A percentile compares a stretch with the other conserved stretches of the same genome.
Evolutionary conservation across 2,329 filamentous ascomycete species (phyloP).

Genomic region (Aspergillus fumigatiaffinis): DNA sequence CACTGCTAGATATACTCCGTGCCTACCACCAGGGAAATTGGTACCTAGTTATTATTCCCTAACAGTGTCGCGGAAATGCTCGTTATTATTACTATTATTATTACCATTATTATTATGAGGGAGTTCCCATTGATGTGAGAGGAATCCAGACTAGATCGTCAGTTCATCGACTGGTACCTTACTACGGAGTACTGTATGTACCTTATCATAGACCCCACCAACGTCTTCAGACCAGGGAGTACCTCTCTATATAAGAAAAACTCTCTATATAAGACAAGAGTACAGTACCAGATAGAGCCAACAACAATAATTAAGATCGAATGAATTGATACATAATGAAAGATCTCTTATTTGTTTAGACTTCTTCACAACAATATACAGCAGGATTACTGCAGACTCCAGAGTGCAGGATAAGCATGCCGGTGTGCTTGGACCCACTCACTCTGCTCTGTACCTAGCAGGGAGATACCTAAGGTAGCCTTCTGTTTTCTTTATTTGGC

Average conservation of each 20-base stretch:
- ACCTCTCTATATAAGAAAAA: neutral
- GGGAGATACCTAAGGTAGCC: no score
- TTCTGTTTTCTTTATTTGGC: slow-evolving; percentile 1
- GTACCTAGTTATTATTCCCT: neutral
- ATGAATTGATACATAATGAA: neutral
- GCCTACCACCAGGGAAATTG: neutral
- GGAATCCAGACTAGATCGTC: neutral
- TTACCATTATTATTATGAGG: neutral
- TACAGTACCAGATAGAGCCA: neutral
- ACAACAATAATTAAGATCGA: neutral
- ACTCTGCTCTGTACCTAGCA: neutral
- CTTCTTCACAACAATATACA: neutral
- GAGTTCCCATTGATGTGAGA: neutral
- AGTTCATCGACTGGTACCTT: neutral
- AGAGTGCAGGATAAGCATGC: neutral
- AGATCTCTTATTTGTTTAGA: neutral
- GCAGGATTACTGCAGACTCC: neutral
- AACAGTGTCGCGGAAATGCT: neutral
- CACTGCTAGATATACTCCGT: neutral
- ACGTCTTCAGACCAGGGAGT: neutral
- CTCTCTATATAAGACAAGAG: neutral
- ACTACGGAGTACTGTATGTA: no score
- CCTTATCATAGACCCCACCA: neutral
- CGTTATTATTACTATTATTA: neutral
- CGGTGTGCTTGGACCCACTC: neutral